phyloP scores from a whole-genome alignment of 2,329 filamentous ascomycete genomes.

The Cladosporium sp. region DNA sequence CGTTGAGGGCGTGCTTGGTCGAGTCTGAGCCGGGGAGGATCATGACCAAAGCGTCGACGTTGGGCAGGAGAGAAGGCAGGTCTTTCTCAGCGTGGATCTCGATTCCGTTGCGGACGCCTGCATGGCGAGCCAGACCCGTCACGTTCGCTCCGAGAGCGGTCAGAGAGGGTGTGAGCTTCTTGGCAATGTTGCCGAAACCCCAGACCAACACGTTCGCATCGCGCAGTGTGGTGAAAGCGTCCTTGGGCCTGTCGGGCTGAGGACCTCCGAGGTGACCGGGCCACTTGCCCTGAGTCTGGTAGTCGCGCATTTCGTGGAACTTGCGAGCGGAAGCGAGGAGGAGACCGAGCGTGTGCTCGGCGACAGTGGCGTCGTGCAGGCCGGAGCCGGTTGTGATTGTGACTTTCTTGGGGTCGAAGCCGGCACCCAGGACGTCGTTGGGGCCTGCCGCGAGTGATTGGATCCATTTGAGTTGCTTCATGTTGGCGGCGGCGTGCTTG shows the following conservation, averaged over 20 bases:
- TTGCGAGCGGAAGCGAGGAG: constrained; percentile 53
- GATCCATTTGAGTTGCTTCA: constrained; percentile 60
- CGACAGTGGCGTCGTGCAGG: constrained; percentile 61
- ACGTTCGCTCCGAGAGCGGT: constrained; percentile 55
- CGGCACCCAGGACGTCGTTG: constrained; percentile 60
- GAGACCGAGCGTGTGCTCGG: constrained; percentile 60
- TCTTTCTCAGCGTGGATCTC: constrained; percentile 55
- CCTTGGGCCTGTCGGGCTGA: constrained; percentile 55
- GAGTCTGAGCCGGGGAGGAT: constrained; percentile 57
- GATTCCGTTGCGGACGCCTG: constrained; percentile 56
- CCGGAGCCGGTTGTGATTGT: constrained; percentile 61
- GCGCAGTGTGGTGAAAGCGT: constrained; percentile 56
- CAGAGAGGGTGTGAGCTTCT: constrained; percentile 54
- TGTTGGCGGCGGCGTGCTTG: constrained; percentile 50
- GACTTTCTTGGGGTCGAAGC: constrained; percentile 49
- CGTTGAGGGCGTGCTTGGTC: constrained; percentile 54
- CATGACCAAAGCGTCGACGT: constrained; percentile 65
- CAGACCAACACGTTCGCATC: constrained; percentile 58
- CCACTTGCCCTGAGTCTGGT: constrained; percentile 55
- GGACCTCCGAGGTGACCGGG: constrained; percentile 59
- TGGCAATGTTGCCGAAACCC: constrained; percentile 66
- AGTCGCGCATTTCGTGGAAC: constrained; percentile 62
- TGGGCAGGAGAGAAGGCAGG: constrained; percentile 49
- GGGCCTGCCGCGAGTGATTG: constrained; percentile 63
- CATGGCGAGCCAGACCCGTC: constrained; percentile 52